Conservation (phyloP, 2,329 filamentous ascomycete species). For the Fusarium subglutinans region DNA sequence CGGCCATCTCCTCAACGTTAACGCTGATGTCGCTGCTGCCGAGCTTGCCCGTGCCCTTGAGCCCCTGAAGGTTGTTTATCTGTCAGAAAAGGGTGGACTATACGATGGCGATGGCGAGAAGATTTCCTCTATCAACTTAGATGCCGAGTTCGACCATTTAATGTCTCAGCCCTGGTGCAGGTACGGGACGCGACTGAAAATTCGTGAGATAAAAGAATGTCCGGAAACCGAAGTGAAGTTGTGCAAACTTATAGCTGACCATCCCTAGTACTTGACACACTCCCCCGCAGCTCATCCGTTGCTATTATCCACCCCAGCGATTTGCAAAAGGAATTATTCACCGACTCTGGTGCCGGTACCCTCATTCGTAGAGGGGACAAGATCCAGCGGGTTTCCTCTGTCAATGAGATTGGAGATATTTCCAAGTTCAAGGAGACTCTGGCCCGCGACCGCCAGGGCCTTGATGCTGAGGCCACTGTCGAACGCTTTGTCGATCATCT, state of each 20-base stretch:
- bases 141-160: constrained; percentile 92
- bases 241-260: not conserved
- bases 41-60: constrained; percentile 89
- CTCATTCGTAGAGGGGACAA: constrained; percentile 93
- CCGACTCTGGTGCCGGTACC: constrained; percentile 92
- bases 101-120: constrained; percentile 94
- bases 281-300: constrained; percentile 92
- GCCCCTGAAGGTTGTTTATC: constrained; percentile 96
- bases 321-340: constrained; percentile 96
- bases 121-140: constrained; percentile 96
- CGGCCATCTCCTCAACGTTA: constrained; percentile 95
- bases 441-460: constrained; percentile 80
- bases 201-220: constrained; percentile 90
- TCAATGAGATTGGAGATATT: constrained; percentile 80
- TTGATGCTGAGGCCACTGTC: constrained; percentile 84
- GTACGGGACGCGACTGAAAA: constrained; percentile 95
- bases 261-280: constrained; percentile 74
- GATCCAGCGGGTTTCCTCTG: constrained; percentile 75
- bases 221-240: not conserved
- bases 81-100: constrained; percentile 97
- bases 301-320: constrained; percentile 97
- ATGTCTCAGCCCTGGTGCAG: constrained; percentile 96
- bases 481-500: constrained; percentile 87
- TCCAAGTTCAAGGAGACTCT: constrained; percentile 83
- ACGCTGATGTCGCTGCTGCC: constrained; percentile 94